Conservation (phyloP, 148 eudicot species). For the Tetragonia tetragonoides region DNA sequence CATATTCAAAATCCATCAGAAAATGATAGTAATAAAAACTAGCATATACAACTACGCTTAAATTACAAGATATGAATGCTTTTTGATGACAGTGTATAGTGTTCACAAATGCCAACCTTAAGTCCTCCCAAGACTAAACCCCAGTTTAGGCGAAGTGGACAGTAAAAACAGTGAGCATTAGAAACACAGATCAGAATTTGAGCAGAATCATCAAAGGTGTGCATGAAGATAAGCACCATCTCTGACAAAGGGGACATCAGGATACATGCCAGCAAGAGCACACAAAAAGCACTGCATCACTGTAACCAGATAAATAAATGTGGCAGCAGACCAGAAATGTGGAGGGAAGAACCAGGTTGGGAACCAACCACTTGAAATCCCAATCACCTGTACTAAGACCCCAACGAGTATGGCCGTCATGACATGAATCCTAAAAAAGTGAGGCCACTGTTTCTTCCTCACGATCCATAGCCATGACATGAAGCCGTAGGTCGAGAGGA, state of each 20-base stretch:
- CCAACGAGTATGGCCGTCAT: slow-evolving; percentile 66
- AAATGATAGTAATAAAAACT: too few species aligned
- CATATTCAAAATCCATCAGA: too few species aligned
- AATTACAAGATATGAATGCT: too few species aligned
- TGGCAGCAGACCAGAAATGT: slow-evolving; percentile 66
- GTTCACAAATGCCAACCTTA: neutral
- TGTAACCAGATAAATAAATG: slow-evolving; percentile 45
- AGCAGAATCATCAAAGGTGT: slow-evolving; percentile 21
- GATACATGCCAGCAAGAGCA: slow-evolving; percentile 64
- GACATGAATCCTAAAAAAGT: slow-evolving; percentile 77
- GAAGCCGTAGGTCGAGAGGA: slow-evolving; percentile 49
- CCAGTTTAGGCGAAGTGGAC: too few species aligned
- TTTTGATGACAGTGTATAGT: neutral
- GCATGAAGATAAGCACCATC: slow-evolving; percentile 76
- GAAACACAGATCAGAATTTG: neutral
- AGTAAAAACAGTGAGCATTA: neutral
- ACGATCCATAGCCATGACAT: slow-evolving; percentile 61
- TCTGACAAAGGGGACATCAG: slow-evolving; percentile 68
- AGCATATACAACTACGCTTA: too few species aligned
- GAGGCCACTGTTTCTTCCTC: slow-evolving; percentile 76
- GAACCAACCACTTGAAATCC: slow-evolving; percentile 62
- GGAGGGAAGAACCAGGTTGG: slow-evolving; percentile 61
- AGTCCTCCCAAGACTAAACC: too few species aligned
- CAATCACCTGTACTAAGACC: slow-evolving; percentile 53
- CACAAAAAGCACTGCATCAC: slow-evolving; percentile 58